These are phyloP conservation scores for Dictyostelium capitatum DNA, from an alignment of 78 protist genomes.

Conservation along the genomic window DNA sequence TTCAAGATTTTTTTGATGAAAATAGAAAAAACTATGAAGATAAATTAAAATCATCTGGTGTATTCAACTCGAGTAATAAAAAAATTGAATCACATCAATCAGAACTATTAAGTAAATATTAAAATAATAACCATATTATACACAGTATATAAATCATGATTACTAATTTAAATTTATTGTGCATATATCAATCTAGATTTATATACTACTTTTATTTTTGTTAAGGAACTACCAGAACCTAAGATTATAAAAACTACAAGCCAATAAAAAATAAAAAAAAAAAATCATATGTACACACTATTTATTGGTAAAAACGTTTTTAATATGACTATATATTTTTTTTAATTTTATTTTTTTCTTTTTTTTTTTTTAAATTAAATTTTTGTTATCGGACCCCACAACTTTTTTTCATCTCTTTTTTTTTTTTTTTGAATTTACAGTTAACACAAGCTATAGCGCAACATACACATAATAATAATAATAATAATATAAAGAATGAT, in stretches of 20 bases:
- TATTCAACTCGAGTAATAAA: not conserved
- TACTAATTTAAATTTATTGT: too few relatives aligned
- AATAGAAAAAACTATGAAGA: slow-evolving; percentile 65
- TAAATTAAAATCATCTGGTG: slow-evolving; percentile 56
- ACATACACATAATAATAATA: too few relatives aligned
- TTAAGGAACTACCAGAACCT: slow-evolving; percentile 22
- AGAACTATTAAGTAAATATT: slow-evolving; percentile 39
- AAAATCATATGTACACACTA: too few relatives aligned
- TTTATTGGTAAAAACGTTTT: too few relatives aligned
- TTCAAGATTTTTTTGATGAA: slow-evolving; percentile 69
- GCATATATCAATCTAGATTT: too few relatives aligned
- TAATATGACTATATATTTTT: too few relatives aligned
- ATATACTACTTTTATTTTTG: slow-evolving; percentile 60
- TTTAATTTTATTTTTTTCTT: not conserved
- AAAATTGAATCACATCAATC: slow-evolving; percentile 66
- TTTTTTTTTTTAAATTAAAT: not conserved
- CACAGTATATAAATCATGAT: too few relatives aligned
- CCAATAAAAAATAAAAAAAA: not conserved
- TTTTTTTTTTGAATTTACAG: too few relatives aligned
- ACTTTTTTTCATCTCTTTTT: not conserved
- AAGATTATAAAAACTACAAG: not conserved
- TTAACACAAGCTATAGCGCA: too few relatives aligned
- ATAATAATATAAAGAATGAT: not conserved
- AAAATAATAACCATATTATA: too few relatives aligned
- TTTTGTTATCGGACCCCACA: too few relatives aligned